Percentiles rank a stretch among this genome's conserved stretches.
These are phyloP conservation scores for Lantana camara DNA, from an alignment of 257 asterid genomes.

Conservation along the genomic window DNA sequence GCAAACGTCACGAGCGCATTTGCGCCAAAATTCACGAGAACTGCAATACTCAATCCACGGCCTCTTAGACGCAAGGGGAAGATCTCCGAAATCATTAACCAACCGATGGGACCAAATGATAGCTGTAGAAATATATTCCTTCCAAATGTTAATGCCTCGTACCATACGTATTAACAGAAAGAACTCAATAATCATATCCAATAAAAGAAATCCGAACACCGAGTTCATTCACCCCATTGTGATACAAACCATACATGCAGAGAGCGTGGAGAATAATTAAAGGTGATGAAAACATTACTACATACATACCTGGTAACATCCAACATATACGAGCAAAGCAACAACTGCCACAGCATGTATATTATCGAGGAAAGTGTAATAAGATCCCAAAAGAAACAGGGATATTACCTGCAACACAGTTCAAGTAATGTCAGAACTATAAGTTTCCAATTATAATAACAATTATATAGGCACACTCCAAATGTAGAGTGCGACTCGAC, in stretches of 20 bases:
- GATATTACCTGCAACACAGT: constrained; percentile 68
- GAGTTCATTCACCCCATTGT: neutral
- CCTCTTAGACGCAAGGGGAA: constrained; percentile 93
- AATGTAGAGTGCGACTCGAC: constrained; percentile 25
- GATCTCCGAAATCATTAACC: constrained; percentile 95
- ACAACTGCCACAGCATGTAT: constrained; percentile 76
- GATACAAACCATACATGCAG: neutral
- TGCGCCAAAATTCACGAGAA: constrained; percentile 80
- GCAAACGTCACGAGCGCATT: constrained; percentile 94
- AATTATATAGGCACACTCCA: neutral
- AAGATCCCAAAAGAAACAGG: constrained; percentile 88
- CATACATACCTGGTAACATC: constrained; percentile 94
- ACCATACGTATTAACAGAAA: neutral
- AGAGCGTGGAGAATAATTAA: neutral
- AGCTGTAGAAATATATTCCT: constrained; percentile 53
- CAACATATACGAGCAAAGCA: constrained; percentile 88
- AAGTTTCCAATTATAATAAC: constrained; percentile 8
- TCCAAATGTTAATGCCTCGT: constrained; percentile 12
- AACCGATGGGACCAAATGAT: constrained; percentile 97
- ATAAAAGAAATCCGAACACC: neutral
- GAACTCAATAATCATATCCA: constrained; percentile 12
- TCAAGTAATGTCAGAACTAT: constrained; percentile 25
- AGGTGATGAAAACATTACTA: constrained; percentile 6
- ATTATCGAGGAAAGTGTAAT: constrained; percentile 71
- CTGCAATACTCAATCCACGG: constrained; percentile 87